phyloP scores from a whole-genome alignment of 768 basidiomycete genomes.

The Lactarius hengduanensis region DNA sequence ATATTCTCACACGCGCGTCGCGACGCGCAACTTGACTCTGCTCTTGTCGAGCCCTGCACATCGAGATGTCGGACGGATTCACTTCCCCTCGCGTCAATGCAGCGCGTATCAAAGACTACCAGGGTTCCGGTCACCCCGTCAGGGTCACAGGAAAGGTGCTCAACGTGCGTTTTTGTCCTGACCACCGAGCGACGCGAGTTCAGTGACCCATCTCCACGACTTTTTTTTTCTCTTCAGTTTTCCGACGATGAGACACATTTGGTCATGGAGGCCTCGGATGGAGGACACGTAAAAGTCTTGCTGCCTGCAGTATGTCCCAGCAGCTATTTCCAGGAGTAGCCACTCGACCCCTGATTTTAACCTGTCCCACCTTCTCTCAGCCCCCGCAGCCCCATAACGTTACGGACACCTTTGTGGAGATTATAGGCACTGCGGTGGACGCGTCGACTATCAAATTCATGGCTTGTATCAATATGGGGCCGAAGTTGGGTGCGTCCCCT shows the following conservation, averaged over 20 bases:
- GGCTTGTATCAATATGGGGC: slow-evolving; percentile 52
- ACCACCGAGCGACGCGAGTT: background rate
- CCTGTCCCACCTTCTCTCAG: background rate
- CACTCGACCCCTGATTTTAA: background rate
- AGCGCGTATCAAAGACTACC: slow-evolving; percentile 19
- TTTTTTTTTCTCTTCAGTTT: slow-evolving; percentile 9
- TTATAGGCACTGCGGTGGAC: slow-evolving; percentile 60
- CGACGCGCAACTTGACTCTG: background rate
- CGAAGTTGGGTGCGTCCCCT: slow-evolving; percentile 56
- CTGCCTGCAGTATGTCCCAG: slow-evolving; percentile 10
- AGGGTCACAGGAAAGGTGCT: slow-evolving; percentile 26
- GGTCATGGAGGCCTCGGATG: slow-evolving; percentile 25
- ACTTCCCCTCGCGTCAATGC: slow-evolving; percentile 27
- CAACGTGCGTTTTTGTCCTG: slow-evolving; percentile 16
- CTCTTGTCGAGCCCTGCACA: no score
- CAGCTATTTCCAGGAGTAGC: background rate
- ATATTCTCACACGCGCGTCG: background rate
- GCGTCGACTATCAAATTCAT: slow-evolving; percentile 58
- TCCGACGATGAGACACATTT: slow-evolving; percentile 19
- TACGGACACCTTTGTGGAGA: slow-evolving; percentile 56
- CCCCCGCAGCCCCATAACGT: slow-evolving; percentile 39
- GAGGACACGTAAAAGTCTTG: slow-evolving; percentile 22
- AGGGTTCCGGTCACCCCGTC: slow-evolving; percentile 16
- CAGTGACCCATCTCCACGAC: background rate
- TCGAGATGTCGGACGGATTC: slow-evolving; percentile 13